Percentiles rank a stretch among this genome's conserved stretches.
These are phyloP conservation scores for Magnolia sinica DNA, from an alignment of 164 flowering plant genomes.

Conservation along the genomic window DNA sequence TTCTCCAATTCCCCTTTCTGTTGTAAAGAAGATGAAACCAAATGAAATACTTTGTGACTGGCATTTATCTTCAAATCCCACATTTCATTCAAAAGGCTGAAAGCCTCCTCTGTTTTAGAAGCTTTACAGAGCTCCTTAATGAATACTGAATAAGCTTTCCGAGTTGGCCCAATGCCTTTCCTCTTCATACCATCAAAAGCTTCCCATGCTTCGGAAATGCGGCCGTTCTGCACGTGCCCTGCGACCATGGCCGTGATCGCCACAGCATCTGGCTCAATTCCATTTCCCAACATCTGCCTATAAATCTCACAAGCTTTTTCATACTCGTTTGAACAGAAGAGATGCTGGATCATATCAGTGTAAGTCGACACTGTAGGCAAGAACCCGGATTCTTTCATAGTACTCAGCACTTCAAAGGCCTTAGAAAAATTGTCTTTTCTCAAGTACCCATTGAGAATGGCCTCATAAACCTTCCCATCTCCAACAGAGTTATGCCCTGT, in stretches of 20 bases:
- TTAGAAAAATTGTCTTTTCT: constrained; percentile 42
- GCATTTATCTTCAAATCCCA: constrained; percentile 35
- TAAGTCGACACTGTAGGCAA: constrained; percentile 46
- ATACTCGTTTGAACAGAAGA: constrained; percentile 49
- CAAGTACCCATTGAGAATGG: constrained; percentile 52
- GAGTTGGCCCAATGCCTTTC: constrained; percentile 44
- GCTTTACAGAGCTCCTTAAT: constrained; percentile 69
- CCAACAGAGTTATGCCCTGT: constrained; percentile 43
- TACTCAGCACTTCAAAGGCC: constrained; percentile 52
- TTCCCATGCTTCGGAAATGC: constrained; percentile 58
- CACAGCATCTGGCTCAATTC: constrained; percentile 53
- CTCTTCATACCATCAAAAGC: constrained; percentile 50
- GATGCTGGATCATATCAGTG: constrained; percentile 65
- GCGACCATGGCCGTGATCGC: constrained; percentile 58
- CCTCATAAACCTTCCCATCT: constrained; percentile 48
- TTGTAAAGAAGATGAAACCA: constrained; percentile 45
- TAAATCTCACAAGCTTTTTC: constrained; percentile 53
- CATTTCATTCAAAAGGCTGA: constrained; percentile 60
- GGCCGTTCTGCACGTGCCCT: constrained; percentile 55
- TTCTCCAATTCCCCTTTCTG: constrained; percentile 44
- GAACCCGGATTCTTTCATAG: constrained; percentile 47
- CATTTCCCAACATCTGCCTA: constrained; percentile 57
- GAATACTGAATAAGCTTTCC: constrained; percentile 48
- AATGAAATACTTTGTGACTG: constrained; percentile 32
- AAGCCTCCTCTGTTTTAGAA: constrained; percentile 49